Conservation (phyloP, 2,329 filamentous ascomycete species). For the Colletotrichum orbiculare region DNA sequence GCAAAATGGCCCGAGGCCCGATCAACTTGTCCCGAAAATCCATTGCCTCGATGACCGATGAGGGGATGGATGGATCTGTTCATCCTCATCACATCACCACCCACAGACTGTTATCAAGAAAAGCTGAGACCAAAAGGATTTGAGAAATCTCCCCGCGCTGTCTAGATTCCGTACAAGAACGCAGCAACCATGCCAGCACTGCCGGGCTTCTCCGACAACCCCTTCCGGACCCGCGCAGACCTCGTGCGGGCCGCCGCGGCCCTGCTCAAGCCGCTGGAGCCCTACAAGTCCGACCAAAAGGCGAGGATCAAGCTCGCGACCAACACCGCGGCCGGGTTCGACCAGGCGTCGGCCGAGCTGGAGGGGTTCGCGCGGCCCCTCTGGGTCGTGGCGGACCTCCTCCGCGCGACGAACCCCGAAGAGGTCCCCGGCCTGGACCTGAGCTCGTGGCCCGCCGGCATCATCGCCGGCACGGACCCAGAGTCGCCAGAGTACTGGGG, state of each 20-base stretch:
- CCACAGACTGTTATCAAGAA: too few relatives aligned
- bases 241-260: constrained; percentile 42
- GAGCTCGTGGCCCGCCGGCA: constrained; percentile 38
- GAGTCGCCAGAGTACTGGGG: constrained; percentile 51
- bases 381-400: constrained; percentile 37
- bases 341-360: constrained; percentile 49
- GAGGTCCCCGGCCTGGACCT: constrained; percentile 13
- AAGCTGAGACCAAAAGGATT: too few relatives aligned
- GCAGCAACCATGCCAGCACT: constrained; percentile 40
- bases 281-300: constrained; percentile 42
- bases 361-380: constrained; percentile 49
- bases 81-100: too few relatives aligned
- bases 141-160: too few relatives aligned
- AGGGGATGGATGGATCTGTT: too few relatives aligned
- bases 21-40: too few relatives aligned
- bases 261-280: constrained; percentile 41
- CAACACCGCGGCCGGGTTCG: constrained; percentile 47
- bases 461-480: constrained; percentile 39
- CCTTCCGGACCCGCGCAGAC: constrained; percentile 44
- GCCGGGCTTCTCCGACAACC: constrained; percentile 47
- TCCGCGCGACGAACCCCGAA: constrained; percentile 52
- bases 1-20: too few relatives aligned
- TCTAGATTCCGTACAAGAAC: background rate
- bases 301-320: constrained; percentile 46
- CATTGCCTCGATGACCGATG: too few relatives aligned